Evolutionary conservation across 768 basidiomycete species (phyloP).

Genomic region (Fomitopsis pulvina): DNA sequence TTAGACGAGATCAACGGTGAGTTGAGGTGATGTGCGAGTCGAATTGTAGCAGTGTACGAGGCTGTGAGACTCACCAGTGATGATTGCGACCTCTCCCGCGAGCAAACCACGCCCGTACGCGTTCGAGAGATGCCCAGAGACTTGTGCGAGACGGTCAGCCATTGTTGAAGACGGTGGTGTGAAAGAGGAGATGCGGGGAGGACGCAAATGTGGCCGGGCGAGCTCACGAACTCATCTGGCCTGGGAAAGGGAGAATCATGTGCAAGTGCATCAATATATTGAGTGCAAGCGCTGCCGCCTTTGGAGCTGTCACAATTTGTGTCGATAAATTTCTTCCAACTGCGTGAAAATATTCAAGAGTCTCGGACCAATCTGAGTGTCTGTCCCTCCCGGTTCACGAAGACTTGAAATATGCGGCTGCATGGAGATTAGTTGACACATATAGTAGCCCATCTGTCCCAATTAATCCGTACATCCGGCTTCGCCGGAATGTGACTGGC

Average conservation of each 20-base stretch:
- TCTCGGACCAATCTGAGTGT: too few relatives aligned
- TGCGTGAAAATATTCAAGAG: too few relatives aligned
- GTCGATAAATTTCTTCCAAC: too few relatives aligned
- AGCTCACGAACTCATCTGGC: neutral
- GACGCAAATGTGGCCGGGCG: neutral
- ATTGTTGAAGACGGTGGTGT: neutral
- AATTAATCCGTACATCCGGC: too few relatives aligned
- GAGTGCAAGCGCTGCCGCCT: too few relatives aligned
- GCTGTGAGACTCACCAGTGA: constrained; percentile 54
- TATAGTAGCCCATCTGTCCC: too few relatives aligned
- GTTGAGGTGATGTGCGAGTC: neutral
- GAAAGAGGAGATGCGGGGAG: constrained; percentile 3
- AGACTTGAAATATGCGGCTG: too few relatives aligned
- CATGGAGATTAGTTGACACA: too few relatives aligned
- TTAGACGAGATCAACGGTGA: too few relatives aligned
- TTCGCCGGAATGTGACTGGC: too few relatives aligned
- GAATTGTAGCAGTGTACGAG: neutral
- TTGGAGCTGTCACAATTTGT: too few relatives aligned
- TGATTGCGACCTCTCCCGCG: constrained; percentile 75
- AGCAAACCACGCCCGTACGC: constrained; percentile 48
- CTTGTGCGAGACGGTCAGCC: constrained; percentile 49
- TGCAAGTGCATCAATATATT: neutral
- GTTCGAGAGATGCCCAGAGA: constrained; percentile 64
- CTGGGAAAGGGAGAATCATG: neutral
- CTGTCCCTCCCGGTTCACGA: too few relatives aligned